phyloP scores from a whole-genome alignment of 495 filamentous ascomycete species.

The Talaromyces nanjingensis region DNA sequence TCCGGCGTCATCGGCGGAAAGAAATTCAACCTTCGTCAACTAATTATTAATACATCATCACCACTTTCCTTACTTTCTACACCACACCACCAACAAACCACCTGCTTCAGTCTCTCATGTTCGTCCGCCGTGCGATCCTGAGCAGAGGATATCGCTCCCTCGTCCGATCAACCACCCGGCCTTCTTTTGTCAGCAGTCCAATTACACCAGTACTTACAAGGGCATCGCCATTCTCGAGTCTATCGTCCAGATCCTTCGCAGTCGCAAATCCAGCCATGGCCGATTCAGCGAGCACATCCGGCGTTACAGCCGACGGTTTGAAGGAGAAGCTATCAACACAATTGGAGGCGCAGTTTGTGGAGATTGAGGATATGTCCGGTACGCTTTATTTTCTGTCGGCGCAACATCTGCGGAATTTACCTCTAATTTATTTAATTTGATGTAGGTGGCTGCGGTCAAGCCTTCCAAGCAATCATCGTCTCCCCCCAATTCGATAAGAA shows the following conservation, averaged over 20 bases:
- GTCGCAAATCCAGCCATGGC: slow-evolving; percentile 40
- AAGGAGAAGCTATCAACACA: slow-evolving; percentile 61
- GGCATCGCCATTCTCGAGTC: slow-evolving; percentile 25
- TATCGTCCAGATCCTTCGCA: slow-evolving; percentile 33
- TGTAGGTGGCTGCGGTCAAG: slow-evolving; percentile 87
- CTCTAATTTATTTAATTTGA: neutral
- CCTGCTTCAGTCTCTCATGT: neutral
- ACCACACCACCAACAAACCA: neutral
- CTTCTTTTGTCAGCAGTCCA: slow-evolving; percentile 10
- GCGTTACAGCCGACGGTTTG: slow-evolving; percentile 65
- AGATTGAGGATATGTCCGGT: slow-evolving; percentile 93
- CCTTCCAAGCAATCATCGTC: slow-evolving; percentile 87
- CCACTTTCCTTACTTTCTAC: neutral
- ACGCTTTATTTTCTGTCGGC: slow-evolving; percentile 13
- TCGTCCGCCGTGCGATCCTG: slow-evolving; percentile 18
- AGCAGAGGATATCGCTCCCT: slow-evolving; percentile 42
- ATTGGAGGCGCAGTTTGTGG: slow-evolving; percentile 75
- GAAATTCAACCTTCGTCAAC: neutral
- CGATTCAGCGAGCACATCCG: slow-evolving; percentile 45
- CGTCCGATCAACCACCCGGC: slow-evolving; percentile 20
- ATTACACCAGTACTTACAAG: neutral
- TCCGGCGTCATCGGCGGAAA: slow-evolving; percentile 8
- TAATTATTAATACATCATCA: neutral
- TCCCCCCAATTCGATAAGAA: slow-evolving; percentile 82
- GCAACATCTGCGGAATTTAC: neutral